Conservation (phyloP, 2,329 filamentous ascomycete species). For the Neoscytalidium dimidiatum region DNA sequence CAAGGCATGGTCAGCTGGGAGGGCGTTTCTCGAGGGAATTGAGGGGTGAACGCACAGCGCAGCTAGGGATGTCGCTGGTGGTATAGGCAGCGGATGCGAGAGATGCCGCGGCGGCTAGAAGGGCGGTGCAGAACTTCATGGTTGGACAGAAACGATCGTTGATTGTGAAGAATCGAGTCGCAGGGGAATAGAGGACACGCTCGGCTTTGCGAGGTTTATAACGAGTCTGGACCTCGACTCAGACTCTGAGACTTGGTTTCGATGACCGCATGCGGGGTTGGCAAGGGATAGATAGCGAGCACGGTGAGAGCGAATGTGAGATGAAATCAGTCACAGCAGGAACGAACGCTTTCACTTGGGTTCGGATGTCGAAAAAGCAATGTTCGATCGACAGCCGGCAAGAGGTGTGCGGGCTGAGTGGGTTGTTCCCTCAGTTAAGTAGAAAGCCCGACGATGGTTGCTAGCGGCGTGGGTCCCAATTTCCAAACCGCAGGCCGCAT, state of each 20-base stretch:
- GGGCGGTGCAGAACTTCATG: slow-evolving; percentile 5
- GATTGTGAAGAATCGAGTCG: no score
- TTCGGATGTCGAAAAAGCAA: background rate
- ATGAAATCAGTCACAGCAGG: background rate
- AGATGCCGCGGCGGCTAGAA: slow-evolving; percentile 13
- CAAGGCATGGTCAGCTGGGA: background rate
- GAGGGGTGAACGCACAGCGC: slow-evolving; percentile 36
- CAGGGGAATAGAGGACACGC: background rate
- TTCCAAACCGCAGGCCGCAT: no score
- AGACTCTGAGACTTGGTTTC: no score
- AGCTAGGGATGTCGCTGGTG: slow-evolving; percentile 29
- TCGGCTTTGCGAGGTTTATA: background rate
- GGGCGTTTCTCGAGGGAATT: background rate
- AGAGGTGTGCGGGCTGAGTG: background rate
- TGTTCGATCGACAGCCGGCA: background rate
- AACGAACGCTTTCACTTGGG: no score
- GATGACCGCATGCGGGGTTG: no score
- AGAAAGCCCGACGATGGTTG: background rate
- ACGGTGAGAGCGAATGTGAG: background rate
- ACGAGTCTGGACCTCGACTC: no score
- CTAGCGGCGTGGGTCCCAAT: no score
- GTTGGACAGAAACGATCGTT: background rate
- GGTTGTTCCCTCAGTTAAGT: background rate
- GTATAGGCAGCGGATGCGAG: slow-evolving; percentile 16
- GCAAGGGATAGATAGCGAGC: background rate